Conservation (phyloP, 495 filamentous ascomycete species). For the Hypoxylon intermedium region DNA sequence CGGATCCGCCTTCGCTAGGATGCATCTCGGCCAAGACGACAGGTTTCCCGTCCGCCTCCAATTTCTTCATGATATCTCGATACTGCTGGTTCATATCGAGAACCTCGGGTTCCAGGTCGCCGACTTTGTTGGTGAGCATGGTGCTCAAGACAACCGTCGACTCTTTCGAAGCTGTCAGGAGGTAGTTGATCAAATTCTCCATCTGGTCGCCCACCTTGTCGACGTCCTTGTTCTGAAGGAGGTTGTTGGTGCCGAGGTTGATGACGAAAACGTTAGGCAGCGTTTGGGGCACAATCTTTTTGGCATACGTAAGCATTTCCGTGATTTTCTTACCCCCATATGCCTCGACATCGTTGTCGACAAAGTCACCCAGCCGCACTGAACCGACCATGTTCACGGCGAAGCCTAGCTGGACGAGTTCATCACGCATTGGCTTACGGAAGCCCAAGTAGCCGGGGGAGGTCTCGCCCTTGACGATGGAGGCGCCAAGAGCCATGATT, state of each 20-base stretch:
- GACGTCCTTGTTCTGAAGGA: constrained; percentile 29
- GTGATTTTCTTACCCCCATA: constrained; percentile 43
- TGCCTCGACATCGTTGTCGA: constrained; percentile 46
- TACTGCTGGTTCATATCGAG: constrained; percentile 45
- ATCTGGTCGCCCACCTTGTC: constrained; percentile 34
- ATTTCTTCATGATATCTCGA: constrained; percentile 25
- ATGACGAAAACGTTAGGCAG: constrained; percentile 47
- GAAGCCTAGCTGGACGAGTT: constrained; percentile 35
- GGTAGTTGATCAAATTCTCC: constrained; percentile 28
- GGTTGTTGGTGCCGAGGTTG: constrained; percentile 49
- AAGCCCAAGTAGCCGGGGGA: constrained; percentile 62
- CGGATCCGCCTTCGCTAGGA: constrained; percentile 22
- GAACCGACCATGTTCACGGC: constrained; percentile 45
- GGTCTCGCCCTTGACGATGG: constrained; percentile 60
- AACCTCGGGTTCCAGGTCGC: constrained; percentile 35
- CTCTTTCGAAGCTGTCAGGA: constrained; percentile 20
- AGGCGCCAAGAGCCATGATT: constrained; percentile 63
- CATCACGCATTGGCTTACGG: constrained; percentile 50
- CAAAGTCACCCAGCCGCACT: constrained; percentile 41
- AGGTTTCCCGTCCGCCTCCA: constrained; percentile 26
- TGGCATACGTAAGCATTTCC: constrained; percentile 39
- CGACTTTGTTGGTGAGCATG: constrained; percentile 37
- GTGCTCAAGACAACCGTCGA: constrained; percentile 37
- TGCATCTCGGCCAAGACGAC: constrained; percentile 36
- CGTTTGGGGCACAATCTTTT: constrained; percentile 30